phyloP scores from a whole-genome alignment of 345 rosid genomes.

The Eucalyptus marginata region DNA sequence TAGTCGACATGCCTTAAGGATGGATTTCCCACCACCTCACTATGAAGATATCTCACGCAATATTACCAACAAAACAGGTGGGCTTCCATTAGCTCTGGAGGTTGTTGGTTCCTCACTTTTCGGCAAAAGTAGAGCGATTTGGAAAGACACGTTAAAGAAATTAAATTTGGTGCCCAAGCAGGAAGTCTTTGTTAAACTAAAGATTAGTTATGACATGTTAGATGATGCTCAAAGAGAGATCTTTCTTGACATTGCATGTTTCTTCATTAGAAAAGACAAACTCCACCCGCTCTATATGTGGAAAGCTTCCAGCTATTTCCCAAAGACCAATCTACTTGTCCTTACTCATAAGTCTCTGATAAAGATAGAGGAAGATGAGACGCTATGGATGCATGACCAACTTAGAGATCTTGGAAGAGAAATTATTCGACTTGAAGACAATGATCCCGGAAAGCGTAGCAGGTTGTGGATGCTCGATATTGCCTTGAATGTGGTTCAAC shows the following conservation, averaged over 20 bases:
- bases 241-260: neutral
- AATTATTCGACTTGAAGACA: neutral
- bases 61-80: too few relatives aligned
- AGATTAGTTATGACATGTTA: neutral
- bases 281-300: neutral
- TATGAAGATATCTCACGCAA: too few relatives aligned
- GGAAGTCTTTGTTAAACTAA: neutral
- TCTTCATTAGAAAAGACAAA: neutral
- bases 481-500: neutral
- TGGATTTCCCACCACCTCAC: too few relatives aligned
- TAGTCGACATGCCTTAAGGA: too few relatives aligned
- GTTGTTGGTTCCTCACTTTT: too few relatives aligned
- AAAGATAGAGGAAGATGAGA: neutral
- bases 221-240: neutral
- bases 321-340: accelerated
- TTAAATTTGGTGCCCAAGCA: too few relatives aligned
- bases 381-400: neutral
- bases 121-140: accelerated
- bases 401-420: neutral
- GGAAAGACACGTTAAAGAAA: too few relatives aligned
- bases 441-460: neutral
- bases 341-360: neutral
- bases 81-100: too few relatives aligned
- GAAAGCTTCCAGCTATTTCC: neutral
- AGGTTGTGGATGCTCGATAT: neutral